Evolutionary conservation across 352 stramenopile genomes (phyloP).

Genomic region (Thalassiosira hispida): DNA sequence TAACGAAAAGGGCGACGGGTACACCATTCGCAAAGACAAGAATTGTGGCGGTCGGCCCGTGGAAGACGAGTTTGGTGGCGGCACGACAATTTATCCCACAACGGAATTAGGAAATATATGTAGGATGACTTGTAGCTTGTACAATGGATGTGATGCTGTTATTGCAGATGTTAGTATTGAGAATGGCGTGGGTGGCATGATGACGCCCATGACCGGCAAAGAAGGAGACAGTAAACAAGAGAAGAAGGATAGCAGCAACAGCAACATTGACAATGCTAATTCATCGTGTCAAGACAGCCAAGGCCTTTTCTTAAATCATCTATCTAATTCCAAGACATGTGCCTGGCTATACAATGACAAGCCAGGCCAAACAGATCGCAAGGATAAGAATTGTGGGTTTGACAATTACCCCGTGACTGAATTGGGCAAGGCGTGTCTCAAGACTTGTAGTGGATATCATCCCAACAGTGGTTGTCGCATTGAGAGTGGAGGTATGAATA

Average conservation of each 20-base stretch:
- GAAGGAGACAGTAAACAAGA: not conserved
- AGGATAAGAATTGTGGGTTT: constrained; percentile 55
- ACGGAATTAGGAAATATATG: constrained; percentile 31
- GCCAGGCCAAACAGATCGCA: constrained; percentile 43
- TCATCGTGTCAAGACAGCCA: too few species aligned
- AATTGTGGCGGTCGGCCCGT: constrained; percentile 32
- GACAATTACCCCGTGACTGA: constrained; percentile 25
- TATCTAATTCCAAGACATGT: constrained; percentile 41
- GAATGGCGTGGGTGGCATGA: not conserved
- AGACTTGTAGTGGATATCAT: constrained; percentile 50
- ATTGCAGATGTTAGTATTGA: not conserved
- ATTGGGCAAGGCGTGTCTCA: constrained; percentile 37
- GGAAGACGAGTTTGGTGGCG: not conserved
- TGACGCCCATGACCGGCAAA: not conserved
- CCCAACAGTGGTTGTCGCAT: not conserved
- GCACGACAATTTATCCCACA: constrained; percentile 14
- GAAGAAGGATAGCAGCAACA: too few species aligned
- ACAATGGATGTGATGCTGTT: constrained; percentile 25
- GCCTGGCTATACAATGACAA: constrained; percentile 53
- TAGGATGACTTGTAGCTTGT: constrained; percentile 13
- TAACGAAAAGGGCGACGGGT: constrained; percentile 22
- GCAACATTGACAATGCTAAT: too few species aligned
- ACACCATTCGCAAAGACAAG: constrained; percentile 40
- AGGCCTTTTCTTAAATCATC: constrained; percentile 45
- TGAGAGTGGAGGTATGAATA: too few species aligned